Base-by-base conservation (phyloP, 257 asterid species). In the Nicotiana benthamiana region DNA sequence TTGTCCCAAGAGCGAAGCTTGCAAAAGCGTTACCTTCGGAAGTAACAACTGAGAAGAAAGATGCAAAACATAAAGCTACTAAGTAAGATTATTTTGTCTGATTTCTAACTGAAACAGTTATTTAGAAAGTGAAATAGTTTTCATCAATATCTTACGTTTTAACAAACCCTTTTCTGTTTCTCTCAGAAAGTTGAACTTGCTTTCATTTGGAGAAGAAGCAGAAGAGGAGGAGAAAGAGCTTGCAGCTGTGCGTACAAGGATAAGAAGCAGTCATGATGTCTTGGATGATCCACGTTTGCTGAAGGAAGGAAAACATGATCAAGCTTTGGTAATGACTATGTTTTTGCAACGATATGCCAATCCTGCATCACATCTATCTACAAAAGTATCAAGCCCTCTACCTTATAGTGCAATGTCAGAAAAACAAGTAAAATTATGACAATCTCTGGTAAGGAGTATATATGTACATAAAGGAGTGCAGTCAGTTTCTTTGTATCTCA, bases 141-240 rank as follows among this genome's bases (percentile, higher is more conserved):
- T 75, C 40, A 4, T 70, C 54, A 22, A 30, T 32, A 52, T 57
- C 82, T 75, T 9, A 16, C 3, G 20, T n/a, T 48, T 76, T 63
- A 27, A 22, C 46, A 64, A 79, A 40, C 57, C 65, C 24, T 63
- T 22, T 76, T 82, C 67, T 85, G 40, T 80, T 82, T 10, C 36
- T 46, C 77, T 62, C 89, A 95, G 99, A 85, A 95, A 95, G 87
- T 86, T 95, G 93, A 93, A 91, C 86, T 88, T 93, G 92, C 95
- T 95, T 80, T 95, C 98, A 63, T 95, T 95, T 88, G 99, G 99
- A 81, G 99, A 95, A 88, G 99, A 95, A 89, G 99, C 99, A 83
- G 97, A 93, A 83, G 99, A 93, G 81, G 98, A 95, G 90, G 97
- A 95, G 88, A 95, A 89, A 85, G 99, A 91, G 86, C 83, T 89